Evolutionary conservation across 768 basidiomycete species (phyloP).

Genomic region (Lyophyllum atratum): DNA sequence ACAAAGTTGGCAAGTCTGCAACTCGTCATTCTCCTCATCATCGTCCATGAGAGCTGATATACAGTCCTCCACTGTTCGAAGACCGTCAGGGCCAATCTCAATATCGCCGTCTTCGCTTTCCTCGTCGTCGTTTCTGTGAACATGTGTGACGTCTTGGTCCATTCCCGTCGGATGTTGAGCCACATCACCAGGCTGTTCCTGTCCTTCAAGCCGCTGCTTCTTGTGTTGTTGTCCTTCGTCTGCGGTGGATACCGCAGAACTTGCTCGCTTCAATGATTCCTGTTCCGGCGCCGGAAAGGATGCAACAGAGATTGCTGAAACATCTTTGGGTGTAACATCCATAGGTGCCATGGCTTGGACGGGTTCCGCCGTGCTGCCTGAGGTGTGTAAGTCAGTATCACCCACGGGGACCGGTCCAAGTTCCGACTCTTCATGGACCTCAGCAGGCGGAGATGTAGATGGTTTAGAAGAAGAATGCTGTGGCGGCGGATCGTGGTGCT

Average conservation of each 20-base stretch:
- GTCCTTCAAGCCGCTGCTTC: constrained; percentile 12
- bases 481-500: background rate
- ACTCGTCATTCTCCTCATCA: constrained; percentile 27
- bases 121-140: constrained; percentile 26
- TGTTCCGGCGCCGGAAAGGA: constrained; percentile 1
- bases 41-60: constrained; percentile 44
- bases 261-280: constrained; percentile 14
- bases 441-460: background rate
- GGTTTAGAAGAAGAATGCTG: background rate
- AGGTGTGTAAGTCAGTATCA: background rate
- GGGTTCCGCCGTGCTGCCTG: constrained; percentile 1
- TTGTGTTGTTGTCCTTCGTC: constrained; percentile 8
- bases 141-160: constrained; percentile 5
- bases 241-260: background rate
- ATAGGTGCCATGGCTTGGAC: constrained; percentile 8
- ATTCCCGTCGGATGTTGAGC: background rate
- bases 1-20: constrained; percentile 51
- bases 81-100: constrained; percentile 43
- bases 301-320: background rate
- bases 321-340: background rate
- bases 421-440: background rate
- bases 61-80: constrained; percentile 41
- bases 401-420: background rate
- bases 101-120: constrained; percentile 36
- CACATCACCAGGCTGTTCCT: background rate